These are phyloP conservation scores for Sanguinoderma infundibulare DNA, from an alignment of 1,284 basidiomycete species.

Conservation along the genomic window DNA sequence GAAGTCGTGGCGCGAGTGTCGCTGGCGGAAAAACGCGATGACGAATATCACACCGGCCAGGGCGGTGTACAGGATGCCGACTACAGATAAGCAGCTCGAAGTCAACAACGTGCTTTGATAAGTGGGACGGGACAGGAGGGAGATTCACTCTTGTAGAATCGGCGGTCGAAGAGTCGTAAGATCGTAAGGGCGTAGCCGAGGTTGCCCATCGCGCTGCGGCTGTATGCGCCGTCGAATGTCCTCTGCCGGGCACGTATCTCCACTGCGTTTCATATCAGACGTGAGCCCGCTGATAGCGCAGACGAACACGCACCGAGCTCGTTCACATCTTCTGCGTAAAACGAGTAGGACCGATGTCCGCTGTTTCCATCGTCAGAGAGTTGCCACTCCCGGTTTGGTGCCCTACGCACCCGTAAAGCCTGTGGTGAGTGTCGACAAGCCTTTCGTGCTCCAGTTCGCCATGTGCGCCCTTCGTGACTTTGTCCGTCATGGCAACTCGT, in stretches of 20 bases:
- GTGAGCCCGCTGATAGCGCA: background rate
- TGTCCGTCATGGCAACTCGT: background rate
- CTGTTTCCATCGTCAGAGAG: slow-evolving; percentile 35
- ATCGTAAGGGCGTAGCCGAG: slow-evolving; percentile 78
- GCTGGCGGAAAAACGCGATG: slow-evolving; percentile 62
- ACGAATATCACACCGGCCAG: slow-evolving; percentile 65
- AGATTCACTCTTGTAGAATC: slow-evolving; percentile 69
- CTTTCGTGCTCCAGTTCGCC: background rate
- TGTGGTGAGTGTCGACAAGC: background rate
- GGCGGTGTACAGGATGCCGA: slow-evolving; percentile 74
- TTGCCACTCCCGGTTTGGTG: no score
- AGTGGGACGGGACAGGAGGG: slow-evolving; percentile 7
- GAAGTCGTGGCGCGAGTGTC: slow-evolving; percentile 74
- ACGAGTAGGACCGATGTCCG: slow-evolving; percentile 64
- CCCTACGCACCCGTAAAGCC: background rate
- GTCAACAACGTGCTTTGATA: no score
- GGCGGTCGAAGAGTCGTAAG: slow-evolving; percentile 73
- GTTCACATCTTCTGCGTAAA: slow-evolving; percentile 57
- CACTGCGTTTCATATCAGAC: slow-evolving; percentile 33
- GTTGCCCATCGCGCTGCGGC: slow-evolving; percentile 73
- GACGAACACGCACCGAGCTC: slow-evolving; percentile 47
- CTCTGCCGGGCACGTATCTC: slow-evolving; percentile 80
- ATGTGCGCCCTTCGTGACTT: background rate
- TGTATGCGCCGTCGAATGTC: slow-evolving; percentile 84
- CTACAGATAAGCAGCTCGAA: slow-evolving; percentile 47